Evolutionary conservation across 208 protist species (phyloP), one percentile per base, ranked within the genome.

Genomic region (Acanthamoeba castellanii): DNA sequence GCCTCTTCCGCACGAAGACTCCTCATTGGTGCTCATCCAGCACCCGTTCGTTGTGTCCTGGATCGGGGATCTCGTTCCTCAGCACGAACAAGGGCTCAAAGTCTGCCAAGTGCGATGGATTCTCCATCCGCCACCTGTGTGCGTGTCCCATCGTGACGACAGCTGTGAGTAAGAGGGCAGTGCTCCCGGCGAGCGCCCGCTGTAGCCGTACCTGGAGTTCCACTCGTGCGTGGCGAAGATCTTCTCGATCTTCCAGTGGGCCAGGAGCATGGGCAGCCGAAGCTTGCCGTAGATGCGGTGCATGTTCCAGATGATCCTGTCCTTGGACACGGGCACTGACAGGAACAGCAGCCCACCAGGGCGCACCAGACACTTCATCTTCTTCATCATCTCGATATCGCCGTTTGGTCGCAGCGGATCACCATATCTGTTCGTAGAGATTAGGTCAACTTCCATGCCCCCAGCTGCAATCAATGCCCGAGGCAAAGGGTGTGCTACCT

Each of bases 231-330:
- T 55, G 7, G 42, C 27, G 30, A 64, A 78, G 20, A 93, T 52
- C 61, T 93, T 78, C 66, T 66, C 47, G 1, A 93, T 50, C 27
- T 50, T 93, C 61, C 57, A 93, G 37, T 70, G 88, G 13, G 22
- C n/a, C 34, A 93, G 64, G 34, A 93, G 68, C 88, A 59, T 30
- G 7, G 88, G 88, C 30, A 93, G 64, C n/a, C 88, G 1, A 3
- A 78, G 30, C 61, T 78, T 50, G 37, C 88, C 88, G 68, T 93
- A 93, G 64, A 93, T 78, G 16, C 88, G 61, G 64, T 93, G 88
- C 88, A 93, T 93, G 88, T 93, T 93, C 61, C 57, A 93, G 57
- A 93, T 50, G n/a, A 93, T 52, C 25, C 25, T 78, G 42, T 93
- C 88, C 37, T 55, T 18, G 27, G 88, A 45, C 8, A 93, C 88